A percentile compares a stretch with the other conserved stretches of the same genome.
Conservation (phyloP, 768 basidiomycete species). For the Termitomyces sp. region DNA sequence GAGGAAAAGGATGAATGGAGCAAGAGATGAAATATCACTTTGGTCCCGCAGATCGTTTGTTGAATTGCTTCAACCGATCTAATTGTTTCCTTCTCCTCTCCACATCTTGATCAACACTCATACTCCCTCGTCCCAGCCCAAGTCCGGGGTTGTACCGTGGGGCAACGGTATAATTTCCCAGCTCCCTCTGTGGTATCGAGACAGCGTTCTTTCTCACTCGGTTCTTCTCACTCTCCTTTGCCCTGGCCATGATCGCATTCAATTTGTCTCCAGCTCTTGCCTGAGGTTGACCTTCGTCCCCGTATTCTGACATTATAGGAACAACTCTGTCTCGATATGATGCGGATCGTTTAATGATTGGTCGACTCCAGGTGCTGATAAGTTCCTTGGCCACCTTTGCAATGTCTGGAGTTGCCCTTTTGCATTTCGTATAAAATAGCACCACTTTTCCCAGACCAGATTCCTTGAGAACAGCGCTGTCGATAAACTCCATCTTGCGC, state of each 20-base stretch:
- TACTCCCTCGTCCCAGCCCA: conserved; percentile 38
- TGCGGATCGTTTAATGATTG: conserved; percentile 86
- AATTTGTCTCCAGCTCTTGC: conserved; percentile 40
- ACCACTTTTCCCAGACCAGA: conserved; percentile 85
- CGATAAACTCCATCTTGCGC: conserved; percentile 88
- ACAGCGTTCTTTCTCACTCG: conserved; percentile 76
- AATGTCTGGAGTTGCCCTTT: conserved; percentile 79
- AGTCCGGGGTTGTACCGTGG: conserved; percentile 55
- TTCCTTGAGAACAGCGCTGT: conserved; percentile 85
- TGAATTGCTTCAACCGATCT: conserved; percentile 65
- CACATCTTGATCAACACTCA: conserved; percentile 67
- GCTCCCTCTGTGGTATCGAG: conserved; percentile 70
- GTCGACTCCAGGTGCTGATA: conserved; percentile 81
- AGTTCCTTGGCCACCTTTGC: conserved; percentile 79
- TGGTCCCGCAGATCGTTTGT: conserved; percentile 31
- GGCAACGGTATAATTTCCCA: conserved; percentile 78
- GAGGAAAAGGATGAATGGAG: neutral
- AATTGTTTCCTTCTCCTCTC: conserved; percentile 70
- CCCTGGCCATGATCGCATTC: conserved; percentile 63
- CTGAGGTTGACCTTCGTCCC: conserved; percentile 27
- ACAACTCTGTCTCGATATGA: conserved; percentile 73
- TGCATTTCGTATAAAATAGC: conserved; percentile 94
- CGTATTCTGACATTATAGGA: conserved; percentile 42
- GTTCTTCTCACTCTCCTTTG: conserved; percentile 61
- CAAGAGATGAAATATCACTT: conserved; percentile 1